phyloP scores from a whole-genome alignment of 2,329 filamentous ascomycete species.

The Aschersonia sp. region DNA sequence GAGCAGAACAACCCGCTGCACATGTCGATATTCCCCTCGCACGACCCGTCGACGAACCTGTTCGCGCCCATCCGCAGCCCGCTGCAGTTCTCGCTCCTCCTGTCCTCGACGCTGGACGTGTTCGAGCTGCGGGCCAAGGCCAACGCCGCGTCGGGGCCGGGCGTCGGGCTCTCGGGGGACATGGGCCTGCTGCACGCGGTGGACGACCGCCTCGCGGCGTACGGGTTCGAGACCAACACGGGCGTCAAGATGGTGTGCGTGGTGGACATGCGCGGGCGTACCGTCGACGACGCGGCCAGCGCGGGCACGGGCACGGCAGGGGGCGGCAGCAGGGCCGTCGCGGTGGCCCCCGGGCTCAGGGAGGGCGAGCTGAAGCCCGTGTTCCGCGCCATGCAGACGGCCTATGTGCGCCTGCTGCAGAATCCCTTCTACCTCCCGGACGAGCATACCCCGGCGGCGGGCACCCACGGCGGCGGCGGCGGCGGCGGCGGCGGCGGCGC shows the following conservation, averaged over 20 bases:
- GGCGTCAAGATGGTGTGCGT: constrained; percentile 82
- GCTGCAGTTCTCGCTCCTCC: constrained; percentile 84
- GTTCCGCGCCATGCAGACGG: constrained; percentile 83
- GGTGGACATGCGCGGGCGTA: constrained; percentile 74
- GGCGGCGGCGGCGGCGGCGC: constrained; percentile 26
- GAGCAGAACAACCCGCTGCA: constrained; percentile 91
- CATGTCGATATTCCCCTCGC: constrained; percentile 74
- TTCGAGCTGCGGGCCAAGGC: constrained; percentile 74
- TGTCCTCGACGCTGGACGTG: constrained; percentile 84
- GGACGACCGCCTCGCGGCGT: constrained; percentile 83
- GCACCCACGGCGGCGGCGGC: constrained; percentile 27
- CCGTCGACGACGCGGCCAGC: constrained; percentile 18
- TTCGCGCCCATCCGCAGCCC: constrained; percentile 47
- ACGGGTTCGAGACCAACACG: constrained; percentile 94
- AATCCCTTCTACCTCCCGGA: constrained; percentile 94
- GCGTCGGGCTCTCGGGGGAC: constrained; percentile 47
- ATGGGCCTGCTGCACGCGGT: constrained; percentile 84
- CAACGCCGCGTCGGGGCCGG: constrained; percentile 29
- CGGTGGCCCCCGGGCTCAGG: constrained; percentile 45
- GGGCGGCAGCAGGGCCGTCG: too few relatives aligned
- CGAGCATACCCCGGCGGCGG: constrained; percentile 34
- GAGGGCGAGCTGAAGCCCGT: constrained; percentile 84
- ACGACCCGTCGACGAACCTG: constrained; percentile 40
- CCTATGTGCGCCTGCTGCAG: constrained; percentile 75
- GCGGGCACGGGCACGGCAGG: constrained; percentile 1